phyloP scores from a whole-genome alignment of 2,329 filamentous ascomycete species.

The Trichoderma brevicompactum region DNA sequence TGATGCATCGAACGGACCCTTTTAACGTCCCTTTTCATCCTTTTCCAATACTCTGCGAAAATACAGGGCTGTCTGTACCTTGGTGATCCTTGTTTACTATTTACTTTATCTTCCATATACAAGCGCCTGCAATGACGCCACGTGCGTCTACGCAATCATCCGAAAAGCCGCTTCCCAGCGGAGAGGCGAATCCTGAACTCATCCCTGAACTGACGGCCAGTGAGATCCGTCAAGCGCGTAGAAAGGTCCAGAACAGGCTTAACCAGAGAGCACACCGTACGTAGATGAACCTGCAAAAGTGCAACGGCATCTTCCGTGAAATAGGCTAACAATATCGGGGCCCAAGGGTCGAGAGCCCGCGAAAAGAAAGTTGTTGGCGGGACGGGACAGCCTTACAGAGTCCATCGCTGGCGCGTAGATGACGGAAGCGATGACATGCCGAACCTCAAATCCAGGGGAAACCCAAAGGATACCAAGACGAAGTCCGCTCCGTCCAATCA shows the following conservation, averaged over 20 bases:
- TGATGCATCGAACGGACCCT: background rate
- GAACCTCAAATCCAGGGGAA: background rate
- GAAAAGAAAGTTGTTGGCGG: background rate
- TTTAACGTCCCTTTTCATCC: background rate
- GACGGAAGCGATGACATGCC: conserved; percentile 8
- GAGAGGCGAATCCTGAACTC: background rate
- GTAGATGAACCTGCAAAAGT: background rate
- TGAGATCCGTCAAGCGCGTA: conserved; percentile 13
- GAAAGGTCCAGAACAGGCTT: conserved; percentile 13
- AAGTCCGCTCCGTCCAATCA: conserved; percentile 4
- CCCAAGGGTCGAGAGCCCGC: conserved; percentile 11
- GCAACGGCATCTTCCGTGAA: no score
- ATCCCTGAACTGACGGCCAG: background rate
- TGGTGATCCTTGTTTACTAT: no score
- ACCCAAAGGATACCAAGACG: background rate
- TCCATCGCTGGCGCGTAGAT: conserved; percentile 24
- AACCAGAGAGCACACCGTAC: conserved; percentile 22
- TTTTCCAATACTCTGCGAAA: background rate
- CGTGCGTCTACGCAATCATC: background rate
- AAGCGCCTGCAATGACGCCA: background rate
- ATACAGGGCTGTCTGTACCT: background rate
- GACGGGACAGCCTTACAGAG: background rate
- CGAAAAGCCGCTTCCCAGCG: background rate
- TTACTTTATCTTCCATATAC: no score
- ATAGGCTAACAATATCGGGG: background rate